Evolutionary conservation across 108 stramenopile species (phyloP).

Genomic region (Parmales sp.): DNA sequence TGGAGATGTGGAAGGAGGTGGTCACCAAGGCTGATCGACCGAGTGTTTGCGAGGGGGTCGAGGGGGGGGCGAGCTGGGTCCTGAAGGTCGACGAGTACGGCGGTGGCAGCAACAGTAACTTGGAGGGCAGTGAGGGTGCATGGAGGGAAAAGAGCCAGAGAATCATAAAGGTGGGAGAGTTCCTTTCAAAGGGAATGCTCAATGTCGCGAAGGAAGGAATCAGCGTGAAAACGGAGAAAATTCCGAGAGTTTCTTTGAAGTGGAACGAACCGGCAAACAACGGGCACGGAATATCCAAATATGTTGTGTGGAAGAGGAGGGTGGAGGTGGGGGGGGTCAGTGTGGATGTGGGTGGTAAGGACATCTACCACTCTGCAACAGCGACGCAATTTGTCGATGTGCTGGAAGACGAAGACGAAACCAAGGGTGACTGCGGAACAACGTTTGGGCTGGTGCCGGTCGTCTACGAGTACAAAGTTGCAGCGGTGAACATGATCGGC

Average conservation of each 20-base stretch:
- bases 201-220: no score
- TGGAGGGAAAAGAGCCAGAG: background rate
- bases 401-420: background rate
- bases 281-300: background rate
- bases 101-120: background rate
- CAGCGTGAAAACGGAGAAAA: no score
- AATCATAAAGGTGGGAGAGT: background rate
- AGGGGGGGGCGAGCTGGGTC: background rate
- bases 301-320: background rate
- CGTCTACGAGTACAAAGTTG: background rate
- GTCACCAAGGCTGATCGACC: no score
- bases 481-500: background rate
- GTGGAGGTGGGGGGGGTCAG: background rate
- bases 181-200: background rate
- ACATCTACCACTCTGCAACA: background rate
- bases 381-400: background rate
- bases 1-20: no score
- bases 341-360: background rate
- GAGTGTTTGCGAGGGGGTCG: no score
- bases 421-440: background rate
- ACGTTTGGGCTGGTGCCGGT: no score
- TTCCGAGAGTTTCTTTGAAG: background rate
- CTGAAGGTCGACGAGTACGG: background rate
- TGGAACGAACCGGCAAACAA: background rate
- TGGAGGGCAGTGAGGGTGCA: background rate